A percentile compares a stretch with the other conserved stretches of the same genome.
Evolutionary conservation across 805 yeast genomes (phyloP).

Genomic region (Tanozyma kutaoensis): DNA sequence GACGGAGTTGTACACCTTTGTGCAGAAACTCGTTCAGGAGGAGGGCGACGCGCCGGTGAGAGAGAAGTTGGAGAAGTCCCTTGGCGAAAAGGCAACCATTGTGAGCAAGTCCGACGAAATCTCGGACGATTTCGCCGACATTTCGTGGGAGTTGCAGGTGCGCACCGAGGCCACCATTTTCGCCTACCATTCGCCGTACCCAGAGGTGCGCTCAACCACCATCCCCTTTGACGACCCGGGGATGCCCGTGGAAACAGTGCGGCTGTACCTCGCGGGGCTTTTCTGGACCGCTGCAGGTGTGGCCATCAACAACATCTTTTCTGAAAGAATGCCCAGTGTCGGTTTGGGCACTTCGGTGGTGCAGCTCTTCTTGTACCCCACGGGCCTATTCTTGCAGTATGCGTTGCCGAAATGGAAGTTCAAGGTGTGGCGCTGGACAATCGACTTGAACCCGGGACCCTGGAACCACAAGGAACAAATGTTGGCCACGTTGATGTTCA

Average conservation of each 20-base stretch:
- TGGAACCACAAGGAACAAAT: slow-evolving; percentile 56
- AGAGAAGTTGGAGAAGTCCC: too few species aligned
- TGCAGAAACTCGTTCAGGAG: slow-evolving; percentile 8
- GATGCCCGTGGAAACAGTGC: background rate
- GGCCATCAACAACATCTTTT: background rate
- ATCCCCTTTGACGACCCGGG: background rate
- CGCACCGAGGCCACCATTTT: background rate
- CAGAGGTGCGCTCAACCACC: background rate
- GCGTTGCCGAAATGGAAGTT: slow-evolving; percentile 4
- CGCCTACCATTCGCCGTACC: background rate
- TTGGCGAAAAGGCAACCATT: too few species aligned
- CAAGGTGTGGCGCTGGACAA: slow-evolving; percentile 17
- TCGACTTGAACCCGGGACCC: slow-evolving; percentile 43
- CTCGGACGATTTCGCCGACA: background rate
- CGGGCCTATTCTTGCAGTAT: background rate
- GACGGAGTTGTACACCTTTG: slow-evolving; percentile 17
- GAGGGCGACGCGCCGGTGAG: too few species aligned
- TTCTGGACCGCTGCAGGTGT: too few species aligned
- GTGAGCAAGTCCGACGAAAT: too few species aligned
- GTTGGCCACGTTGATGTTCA: slow-evolving; percentile 37
- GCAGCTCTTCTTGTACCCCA: background rate
- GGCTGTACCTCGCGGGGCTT: background rate
- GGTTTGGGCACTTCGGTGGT: background rate
- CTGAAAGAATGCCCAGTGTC: background rate
- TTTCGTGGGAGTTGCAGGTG: background rate